Evolutionary conservation across 305 asterid genomes (phyloP), one percentile per base, ranked within the genome.

Genomic region (Ruellia speciosa): DNA sequence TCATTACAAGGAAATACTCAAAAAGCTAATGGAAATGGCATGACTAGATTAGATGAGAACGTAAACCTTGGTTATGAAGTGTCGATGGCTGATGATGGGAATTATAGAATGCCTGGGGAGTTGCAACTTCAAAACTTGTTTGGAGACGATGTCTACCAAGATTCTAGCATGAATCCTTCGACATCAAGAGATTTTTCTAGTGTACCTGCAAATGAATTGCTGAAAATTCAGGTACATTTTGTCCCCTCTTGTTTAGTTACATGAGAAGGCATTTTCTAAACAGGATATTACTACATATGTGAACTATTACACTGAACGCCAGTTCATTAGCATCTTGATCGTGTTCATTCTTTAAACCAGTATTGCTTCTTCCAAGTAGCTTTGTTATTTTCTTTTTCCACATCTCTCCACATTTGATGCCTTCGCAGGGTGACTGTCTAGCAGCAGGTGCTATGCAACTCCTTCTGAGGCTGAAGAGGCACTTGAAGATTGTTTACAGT

Each of bases 401-500:
- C 10, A 20, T 53, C 33, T 49, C 45, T 52, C 54, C 16, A 43
- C 16, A 3, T 6, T 48, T 55, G 58, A 54, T 69, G 55, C 34
- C 66, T 66, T 60, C 64, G 54, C 94, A 93, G 99, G 85, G 70
- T 9, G 89, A 81, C 65, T 88, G 86, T 74, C 78, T 88, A 39
- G 96, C 83, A 54, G 97, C 94, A 63, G 87, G 89, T 71, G 97
- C 97, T 28, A 45, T 93, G 69, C 96, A 86, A 70, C 83, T 93
- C 68, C 96, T 93, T 66, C 81, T 93, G 78, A 88, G 76, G 80
- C 84, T 93, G 60, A 93, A 93, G 81, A 83, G 99, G 77, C 88
- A 93, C 78, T 84, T 93, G 62, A 93, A 88, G 79, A 83, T 93
- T 75, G 84, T 88, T 40, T 88, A 82, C 52, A 56, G 88, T 73